phyloP scores from a whole-genome alignment of 768 basidiomycete genomes.

The Lentinula boryana region DNA sequence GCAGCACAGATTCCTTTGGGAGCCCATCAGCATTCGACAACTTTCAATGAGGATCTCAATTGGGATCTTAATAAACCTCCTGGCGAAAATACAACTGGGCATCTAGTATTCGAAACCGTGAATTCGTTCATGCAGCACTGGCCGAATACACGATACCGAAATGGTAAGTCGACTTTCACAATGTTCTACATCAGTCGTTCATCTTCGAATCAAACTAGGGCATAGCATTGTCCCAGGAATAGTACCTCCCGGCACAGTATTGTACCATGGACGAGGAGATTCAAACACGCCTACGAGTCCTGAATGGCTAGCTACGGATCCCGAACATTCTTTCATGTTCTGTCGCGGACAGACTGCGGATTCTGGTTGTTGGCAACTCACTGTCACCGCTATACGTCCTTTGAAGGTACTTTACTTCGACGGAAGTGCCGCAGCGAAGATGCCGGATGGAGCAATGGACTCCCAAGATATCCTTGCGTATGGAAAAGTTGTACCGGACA shows the following conservation, averaged over 20 bases:
- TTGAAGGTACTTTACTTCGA: conserved; percentile 48
- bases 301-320: conserved; percentile 16
- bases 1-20: neutral
- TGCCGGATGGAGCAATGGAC: conserved; percentile 34
- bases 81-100: conserved; percentile 19
- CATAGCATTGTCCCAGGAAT: conserved; percentile 15
- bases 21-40: neutral
- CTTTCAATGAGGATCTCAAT: neutral
- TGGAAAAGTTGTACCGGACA: conserved; percentile 21
- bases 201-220: conserved; percentile 5
- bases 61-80: conserved; percentile 21
- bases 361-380: conserved; percentile 27
- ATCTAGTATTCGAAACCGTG: conserved; percentile 24
- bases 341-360: conserved; percentile 19
- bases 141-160: conserved; percentile 26
- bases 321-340: conserved; percentile 25
- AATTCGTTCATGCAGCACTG: conserved; percentile 26
- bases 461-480: conserved; percentile 42
- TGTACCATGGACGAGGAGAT: conserved; percentile 16
- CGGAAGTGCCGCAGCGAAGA: conserved; percentile 41
- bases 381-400: conserved; percentile 27
- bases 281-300: conserved; percentile 7
- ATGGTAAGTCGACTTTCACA: conserved; percentile 12
- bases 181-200: neutral
- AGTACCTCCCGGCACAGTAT: conserved; percentile 13